Evolutionary conservation across 345 rosid species (phyloP).

Genomic region (Eucalyptus urophylla): DNA sequence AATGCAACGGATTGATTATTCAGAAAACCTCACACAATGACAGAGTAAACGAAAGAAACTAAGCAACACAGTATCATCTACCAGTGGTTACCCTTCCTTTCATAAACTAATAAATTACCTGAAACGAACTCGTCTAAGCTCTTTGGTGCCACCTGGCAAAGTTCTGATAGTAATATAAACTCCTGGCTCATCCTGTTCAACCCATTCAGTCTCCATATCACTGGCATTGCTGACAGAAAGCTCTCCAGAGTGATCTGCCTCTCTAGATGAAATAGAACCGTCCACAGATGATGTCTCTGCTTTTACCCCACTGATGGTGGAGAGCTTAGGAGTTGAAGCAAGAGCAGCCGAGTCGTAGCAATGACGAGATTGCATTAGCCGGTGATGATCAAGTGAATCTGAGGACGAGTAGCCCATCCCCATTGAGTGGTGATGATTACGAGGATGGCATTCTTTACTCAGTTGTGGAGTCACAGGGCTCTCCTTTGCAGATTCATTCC

Average conservation of each 20-base stretch:
- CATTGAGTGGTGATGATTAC: slow-evolving; percentile 16
- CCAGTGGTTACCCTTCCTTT: neutral
- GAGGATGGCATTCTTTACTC: slow-evolving; percentile 41
- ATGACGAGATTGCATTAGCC: slow-evolving; percentile 26
- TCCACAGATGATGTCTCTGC: slow-evolving; percentile 70
- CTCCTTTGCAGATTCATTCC: slow-evolving; percentile 46
- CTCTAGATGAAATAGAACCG: slow-evolving; percentile 71
- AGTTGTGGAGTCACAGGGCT: slow-evolving; percentile 80
- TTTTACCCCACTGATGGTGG: slow-evolving; percentile 57
- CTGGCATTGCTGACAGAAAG: slow-evolving; percentile 88
- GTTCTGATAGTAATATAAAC: slow-evolving; percentile 86
- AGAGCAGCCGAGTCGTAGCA: slow-evolving; percentile 36
- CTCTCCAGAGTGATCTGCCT: slow-evolving; percentile 60
- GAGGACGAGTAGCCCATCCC: slow-evolving; percentile 56
- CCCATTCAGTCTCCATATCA: slow-evolving; percentile 88
- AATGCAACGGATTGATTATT: neutral
- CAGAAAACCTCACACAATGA: neutral
- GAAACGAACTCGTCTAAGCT: slow-evolving; percentile 94
- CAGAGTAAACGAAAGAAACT: neutral
- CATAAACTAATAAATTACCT: slow-evolving; percentile 28
- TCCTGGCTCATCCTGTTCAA: slow-evolving; percentile 91
- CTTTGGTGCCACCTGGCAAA: slow-evolving; percentile 66
- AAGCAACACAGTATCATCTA: neutral
- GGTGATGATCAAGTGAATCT: slow-evolving; percentile 54
- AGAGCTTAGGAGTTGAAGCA: slow-evolving; percentile 60